Evolutionary conservation across 2,329 filamentous ascomycete genomes (phyloP).

Genomic region (Alternaria sp.): DNA sequence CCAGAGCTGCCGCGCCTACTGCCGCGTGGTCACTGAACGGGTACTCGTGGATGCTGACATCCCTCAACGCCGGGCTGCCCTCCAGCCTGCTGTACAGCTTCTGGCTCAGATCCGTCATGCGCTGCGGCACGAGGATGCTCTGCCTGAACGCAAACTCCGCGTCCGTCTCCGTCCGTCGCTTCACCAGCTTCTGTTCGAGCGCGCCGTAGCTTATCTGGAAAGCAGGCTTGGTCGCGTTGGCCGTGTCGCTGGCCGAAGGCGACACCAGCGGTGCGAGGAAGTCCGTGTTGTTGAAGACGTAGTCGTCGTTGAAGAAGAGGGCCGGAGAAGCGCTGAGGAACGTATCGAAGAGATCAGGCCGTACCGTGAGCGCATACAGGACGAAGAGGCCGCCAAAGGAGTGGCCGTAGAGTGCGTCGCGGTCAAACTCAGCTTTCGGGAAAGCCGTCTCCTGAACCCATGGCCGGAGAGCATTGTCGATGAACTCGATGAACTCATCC

Average conservation of each 20-base stretch:
- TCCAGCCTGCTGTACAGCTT: slow-evolving; percentile 33
- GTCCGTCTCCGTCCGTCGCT: slow-evolving; percentile 35
- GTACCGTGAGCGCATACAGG: slow-evolving; percentile 54
- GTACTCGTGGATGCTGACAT: slow-evolving; percentile 38
- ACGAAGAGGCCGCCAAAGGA: slow-evolving; percentile 59
- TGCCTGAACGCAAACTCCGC: slow-evolving; percentile 35
- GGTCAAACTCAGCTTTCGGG: slow-evolving; percentile 39
- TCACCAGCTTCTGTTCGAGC: slow-evolving; percentile 34
- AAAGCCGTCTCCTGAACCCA: slow-evolving; percentile 40
- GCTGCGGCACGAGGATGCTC: slow-evolving; percentile 29
- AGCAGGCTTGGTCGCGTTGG: slow-evolving; percentile 32
- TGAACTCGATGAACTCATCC: slow-evolving; percentile 54
- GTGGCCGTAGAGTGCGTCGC: slow-evolving; percentile 58
- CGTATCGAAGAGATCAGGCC: slow-evolving; percentile 52
- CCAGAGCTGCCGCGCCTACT: slow-evolving; percentile 34
- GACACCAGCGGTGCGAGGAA: slow-evolving; percentile 30
- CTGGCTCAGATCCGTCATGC: slow-evolving; percentile 30
- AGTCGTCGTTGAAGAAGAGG: slow-evolving; percentile 57
- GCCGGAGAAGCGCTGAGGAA: slow-evolving; percentile 57
- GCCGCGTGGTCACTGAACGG: slow-evolving; percentile 42
- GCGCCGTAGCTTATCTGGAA: slow-evolving; percentile 42
- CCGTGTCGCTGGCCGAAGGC: neutral
- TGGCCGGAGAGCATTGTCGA: slow-evolving; percentile 50
- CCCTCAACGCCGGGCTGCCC: slow-evolving; percentile 27
- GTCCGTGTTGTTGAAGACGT: slow-evolving; percentile 40